Evolutionary conservation across 2,329 filamentous ascomycete genomes (phyloP).

Genomic region (Penicillium sp.): DNA sequence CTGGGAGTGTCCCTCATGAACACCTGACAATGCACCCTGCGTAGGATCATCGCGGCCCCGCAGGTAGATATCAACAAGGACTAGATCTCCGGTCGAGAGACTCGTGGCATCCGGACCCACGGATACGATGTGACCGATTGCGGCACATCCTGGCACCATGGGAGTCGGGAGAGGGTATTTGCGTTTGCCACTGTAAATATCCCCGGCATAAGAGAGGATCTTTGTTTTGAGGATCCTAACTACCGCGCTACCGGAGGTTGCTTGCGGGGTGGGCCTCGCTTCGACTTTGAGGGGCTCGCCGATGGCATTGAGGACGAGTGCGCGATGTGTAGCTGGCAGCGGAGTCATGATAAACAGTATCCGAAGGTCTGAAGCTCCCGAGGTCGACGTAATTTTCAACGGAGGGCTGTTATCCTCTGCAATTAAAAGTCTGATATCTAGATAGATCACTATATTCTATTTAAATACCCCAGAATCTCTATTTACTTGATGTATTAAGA

Average conservation of each 20-base stretch:
- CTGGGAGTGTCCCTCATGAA: background rate
- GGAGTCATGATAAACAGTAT: too few species aligned
- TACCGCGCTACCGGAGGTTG: background rate
- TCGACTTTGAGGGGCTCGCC: background rate
- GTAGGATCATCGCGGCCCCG: background rate
- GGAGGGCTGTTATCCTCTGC: too few species aligned
- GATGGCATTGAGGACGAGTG: too few species aligned
- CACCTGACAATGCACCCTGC: background rate
- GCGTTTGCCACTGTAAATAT: background rate
- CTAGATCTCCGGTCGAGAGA: background rate
- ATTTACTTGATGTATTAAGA: too few species aligned
- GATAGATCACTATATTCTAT: too few species aligned
- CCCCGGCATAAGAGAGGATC: background rate
- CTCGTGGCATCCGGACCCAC: background rate
- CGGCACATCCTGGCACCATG: background rate
- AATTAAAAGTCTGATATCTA: too few species aligned
- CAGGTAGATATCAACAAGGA: background rate
- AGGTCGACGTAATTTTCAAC: too few species aligned
- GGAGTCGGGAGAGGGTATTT: background rate
- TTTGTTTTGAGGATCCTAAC: background rate
- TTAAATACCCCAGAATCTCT: too few species aligned
- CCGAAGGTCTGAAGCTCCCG: too few species aligned
- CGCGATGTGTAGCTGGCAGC: too few species aligned
- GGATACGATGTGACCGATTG: slow-evolving; percentile 1
- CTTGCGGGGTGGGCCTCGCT: background rate